phyloP scores from a whole-genome alignment of 202 grass and related monocot species.

The Schoenoplectus triqueter region DNA sequence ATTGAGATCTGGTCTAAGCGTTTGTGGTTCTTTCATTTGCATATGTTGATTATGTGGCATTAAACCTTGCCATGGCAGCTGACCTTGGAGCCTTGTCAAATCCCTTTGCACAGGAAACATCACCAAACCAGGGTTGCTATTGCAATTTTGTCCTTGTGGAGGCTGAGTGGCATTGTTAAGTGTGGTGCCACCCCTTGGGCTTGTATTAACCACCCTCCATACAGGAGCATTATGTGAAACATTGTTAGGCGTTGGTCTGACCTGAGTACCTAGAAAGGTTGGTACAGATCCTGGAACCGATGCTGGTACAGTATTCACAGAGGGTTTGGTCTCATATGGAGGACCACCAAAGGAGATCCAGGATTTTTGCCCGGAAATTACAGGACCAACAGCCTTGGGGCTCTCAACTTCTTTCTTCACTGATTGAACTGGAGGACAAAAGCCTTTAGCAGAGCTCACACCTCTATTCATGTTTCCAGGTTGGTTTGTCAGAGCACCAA shows the following conservation, averaged over 20 bases:
- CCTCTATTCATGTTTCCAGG: constrained; percentile 56
- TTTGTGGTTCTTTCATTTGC: constrained; percentile 56
- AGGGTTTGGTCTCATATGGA: constrained; percentile 57
- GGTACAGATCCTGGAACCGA: constrained; percentile 27
- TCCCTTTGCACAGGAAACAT: constrained; percentile 87
- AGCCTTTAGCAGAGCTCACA: constrained; percentile 51
- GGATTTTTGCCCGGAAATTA: constrained; percentile 44
- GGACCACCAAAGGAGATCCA: constrained; percentile 91
- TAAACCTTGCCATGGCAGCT: constrained; percentile 74
- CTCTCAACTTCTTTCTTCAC: constrained; percentile 64
- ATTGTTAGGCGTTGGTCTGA: constrained; percentile 48
- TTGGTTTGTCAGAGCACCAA: constrained; percentile 45
- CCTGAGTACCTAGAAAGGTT: constrained; percentile 51
- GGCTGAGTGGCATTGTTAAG: constrained; percentile 39
- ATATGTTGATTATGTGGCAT: constrained; percentile 68
- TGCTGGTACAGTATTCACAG: constrained; percentile 42
- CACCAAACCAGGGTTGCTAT: constrained; percentile 50
- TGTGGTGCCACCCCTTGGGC: constrained; percentile 12
- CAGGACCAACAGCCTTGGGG: constrained; percentile 40
- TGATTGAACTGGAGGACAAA: constrained; percentile 58
- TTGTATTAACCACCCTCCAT: constrained; percentile 55
- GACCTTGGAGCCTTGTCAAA: constrained; percentile 61
- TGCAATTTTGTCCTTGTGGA: constrained; percentile 71
- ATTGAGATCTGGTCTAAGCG: constrained; percentile 88
- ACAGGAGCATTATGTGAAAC: constrained; percentile 50